These are phyloP conservation scores for Penicillium antarcticum DNA, from an alignment of 495 filamentous ascomycete genomes.

Conservation along the genomic window DNA sequence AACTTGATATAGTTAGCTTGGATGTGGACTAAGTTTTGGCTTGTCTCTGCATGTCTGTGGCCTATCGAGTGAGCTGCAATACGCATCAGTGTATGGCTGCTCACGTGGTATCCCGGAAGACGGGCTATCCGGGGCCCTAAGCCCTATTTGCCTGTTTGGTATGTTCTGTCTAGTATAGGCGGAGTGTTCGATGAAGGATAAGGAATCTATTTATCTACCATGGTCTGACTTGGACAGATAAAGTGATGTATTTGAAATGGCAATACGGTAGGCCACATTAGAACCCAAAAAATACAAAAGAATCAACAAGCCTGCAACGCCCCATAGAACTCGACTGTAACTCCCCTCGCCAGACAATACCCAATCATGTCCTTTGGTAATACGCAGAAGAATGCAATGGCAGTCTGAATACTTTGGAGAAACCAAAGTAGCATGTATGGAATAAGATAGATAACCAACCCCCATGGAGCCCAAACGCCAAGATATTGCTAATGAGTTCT, in stretches of 20 bases:
- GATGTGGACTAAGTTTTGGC: background rate
- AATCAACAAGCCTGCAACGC: conserved; percentile 3
- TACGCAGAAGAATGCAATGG: conserved; percentile 2
- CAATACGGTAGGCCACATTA: background rate
- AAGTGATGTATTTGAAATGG: background rate
- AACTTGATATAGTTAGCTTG: background rate
- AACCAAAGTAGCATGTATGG: background rate
- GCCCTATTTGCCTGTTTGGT: conserved; percentile 12
- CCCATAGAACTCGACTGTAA: background rate
- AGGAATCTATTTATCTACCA: no score
- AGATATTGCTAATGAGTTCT: background rate
- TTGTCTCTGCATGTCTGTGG: background rate
- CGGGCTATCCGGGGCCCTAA: conserved; percentile 19
- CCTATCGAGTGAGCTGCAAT: background rate
- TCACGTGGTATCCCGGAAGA: conserved; percentile 1
- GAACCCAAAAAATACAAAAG: conserved; percentile 1
- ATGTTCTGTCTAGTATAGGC: no score
- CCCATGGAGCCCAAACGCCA: background rate
- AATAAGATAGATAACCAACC: background rate
- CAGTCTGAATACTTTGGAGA: background rate
- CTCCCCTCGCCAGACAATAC: background rate
- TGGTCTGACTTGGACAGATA: background rate
- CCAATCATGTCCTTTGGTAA: conserved; percentile 4
- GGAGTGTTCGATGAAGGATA: no score
- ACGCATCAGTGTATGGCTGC: background rate